Base-by-base conservation (phyloP, 441 rosid genomes). In the Gossypium davidsonii region DNA sequence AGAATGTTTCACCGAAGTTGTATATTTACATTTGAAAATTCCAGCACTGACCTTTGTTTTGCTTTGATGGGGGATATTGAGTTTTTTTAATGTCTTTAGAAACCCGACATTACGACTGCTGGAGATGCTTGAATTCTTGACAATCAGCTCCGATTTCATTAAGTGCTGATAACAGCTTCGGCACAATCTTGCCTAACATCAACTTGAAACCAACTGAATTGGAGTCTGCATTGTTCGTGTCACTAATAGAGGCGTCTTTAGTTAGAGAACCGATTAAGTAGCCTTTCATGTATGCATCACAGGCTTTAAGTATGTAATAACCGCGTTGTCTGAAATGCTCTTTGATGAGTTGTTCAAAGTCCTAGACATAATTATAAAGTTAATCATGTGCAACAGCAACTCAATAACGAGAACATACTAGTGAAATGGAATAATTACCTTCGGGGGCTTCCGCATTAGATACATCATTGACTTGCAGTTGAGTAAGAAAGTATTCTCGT, bases 401-500 rank as follows among this genome's bases (percentile, higher is more conserved):
- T 62, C 23, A 6, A 63, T 37, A 65, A 57, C 23, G 51, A 67
- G 49, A 44, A 51, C 52, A 58, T 21, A 11, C 21, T 23, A 31
- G 12, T 49, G 64, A 26, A 67, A 69, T 66, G 67, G 10, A 60
- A 31, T 12, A 53, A 67, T 82, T 77, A 93, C 99, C 93, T 89
- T 93, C 28, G 98, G 99, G 14, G 94, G 89, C 82, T 76, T 90
- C 71, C 98, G 85, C 87, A 93, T 87, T 48, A 96, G 94, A 80
- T 84, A 86, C 96, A 91, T 89, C 91, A 96, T 96, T 39, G 88
- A 83, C 90, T 96, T 96, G 91, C 98, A 93, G 74, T 84, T 93
- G 23, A 93, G 86, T 78, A 96, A 77, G 87, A 93, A 96, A 1
- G 97, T 83, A 49, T 93, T 96, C 79, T 93, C 99, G 70, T 96